Conservation (phyloP, 2,329 filamentous ascomycete species). For the Trichophyton simii region DNA sequence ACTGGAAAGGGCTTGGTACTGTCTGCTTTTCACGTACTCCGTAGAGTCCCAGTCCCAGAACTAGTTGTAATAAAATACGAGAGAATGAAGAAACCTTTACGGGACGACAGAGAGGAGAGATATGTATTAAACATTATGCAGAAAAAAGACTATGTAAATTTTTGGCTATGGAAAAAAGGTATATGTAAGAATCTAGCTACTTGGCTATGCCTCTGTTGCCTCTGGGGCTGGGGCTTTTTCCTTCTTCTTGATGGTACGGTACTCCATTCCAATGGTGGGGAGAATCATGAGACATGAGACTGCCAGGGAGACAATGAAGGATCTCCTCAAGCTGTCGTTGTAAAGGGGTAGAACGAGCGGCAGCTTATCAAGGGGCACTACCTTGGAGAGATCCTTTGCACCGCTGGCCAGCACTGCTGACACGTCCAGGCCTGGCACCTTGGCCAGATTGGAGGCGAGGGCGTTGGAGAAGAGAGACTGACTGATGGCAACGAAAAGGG, state of each 20-base stretch:
- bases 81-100: no score
- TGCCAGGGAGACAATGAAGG: constrained; percentile 14
- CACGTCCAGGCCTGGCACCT: constrained; percentile 30
- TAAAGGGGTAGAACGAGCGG: constrained; percentile 36
- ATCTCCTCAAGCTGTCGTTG: constrained; percentile 26
- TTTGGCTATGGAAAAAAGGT: no score
- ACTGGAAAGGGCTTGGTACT: no score
- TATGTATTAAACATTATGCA: no score
- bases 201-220: neutral
- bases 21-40: no score
- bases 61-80: no score
- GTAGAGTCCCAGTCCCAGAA: no score
- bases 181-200: no score
- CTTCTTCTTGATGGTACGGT: neutral
- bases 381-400: constrained; percentile 23
- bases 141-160: no score
- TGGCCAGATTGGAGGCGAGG: constrained; percentile 5
- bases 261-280: constrained; percentile 3
- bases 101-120: no score
- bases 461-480: constrained; percentile 14
- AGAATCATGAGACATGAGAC: constrained; percentile 5
- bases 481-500: constrained; percentile 14
- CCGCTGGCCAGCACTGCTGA: constrained; percentile 33
- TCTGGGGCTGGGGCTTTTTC: constrained; percentile 5
- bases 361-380: constrained; percentile 41